phyloP scores from a whole-genome alignment of 2,329 filamentous ascomycete genomes.

The Colletotrichum sp. region DNA sequence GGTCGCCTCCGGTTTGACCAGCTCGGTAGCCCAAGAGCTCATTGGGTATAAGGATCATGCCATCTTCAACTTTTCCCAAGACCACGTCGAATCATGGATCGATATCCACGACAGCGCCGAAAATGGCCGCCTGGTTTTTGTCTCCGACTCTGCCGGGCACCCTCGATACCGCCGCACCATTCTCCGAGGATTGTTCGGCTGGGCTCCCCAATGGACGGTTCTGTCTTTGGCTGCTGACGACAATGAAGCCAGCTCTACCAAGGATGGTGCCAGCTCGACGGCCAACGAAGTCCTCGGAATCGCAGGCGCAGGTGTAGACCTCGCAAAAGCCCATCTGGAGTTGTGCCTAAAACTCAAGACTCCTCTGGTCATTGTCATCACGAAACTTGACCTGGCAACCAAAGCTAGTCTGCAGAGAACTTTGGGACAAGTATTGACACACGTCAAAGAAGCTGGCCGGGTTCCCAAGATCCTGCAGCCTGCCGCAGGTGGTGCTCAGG shows the following conservation, averaged over 20 bases:
- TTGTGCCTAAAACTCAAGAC: conserved; percentile 82
- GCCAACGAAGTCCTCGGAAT: conserved; percentile 56
- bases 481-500: conserved; percentile 50
- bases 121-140: conserved; percentile 78
- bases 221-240: conserved; percentile 87
- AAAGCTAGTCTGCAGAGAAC: conserved; percentile 72
- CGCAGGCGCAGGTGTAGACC: conserved; percentile 66
- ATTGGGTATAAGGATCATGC: conserved; percentile 74
- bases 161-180: conserved; percentile 89
- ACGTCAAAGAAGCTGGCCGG: conserved; percentile 77
- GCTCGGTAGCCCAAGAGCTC: conserved; percentile 91
- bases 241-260: conserved; percentile 45
- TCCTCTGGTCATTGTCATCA: conserved; percentile 82
- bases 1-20: conserved; percentile 88
- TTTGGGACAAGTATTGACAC: conserved; percentile 75
- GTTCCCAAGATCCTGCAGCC: conserved; percentile 75
- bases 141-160: conserved; percentile 92
- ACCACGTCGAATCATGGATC: conserved; percentile 90
- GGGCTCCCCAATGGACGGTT: conserved; percentile 93
- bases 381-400: conserved; percentile 87
- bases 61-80: conserved; percentile 84
- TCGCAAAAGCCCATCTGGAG: conserved; percentile 81
- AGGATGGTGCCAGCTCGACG: conserved; percentile 49
- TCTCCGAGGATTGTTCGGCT: conserved; percentile 87
- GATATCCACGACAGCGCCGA: conserved; percentile 86